Evolutionary conservation across 2,329 filamentous ascomycete species (phyloP), one percentile per base, ranked within the genome.

Genomic region (Aspergillus glaucus): DNA sequence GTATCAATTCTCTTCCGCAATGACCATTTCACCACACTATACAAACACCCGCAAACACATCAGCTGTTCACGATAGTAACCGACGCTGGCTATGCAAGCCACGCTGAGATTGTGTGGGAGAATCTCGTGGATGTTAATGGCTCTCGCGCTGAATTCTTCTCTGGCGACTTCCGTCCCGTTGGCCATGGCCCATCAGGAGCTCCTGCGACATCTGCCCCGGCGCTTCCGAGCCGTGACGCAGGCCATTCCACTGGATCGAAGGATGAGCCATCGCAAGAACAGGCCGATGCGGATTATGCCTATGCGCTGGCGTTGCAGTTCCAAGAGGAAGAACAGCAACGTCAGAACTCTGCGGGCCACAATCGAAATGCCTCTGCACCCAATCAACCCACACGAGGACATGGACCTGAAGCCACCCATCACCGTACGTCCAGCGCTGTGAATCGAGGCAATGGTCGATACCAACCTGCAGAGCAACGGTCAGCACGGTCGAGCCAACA

Each of bases 71-170:
- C 87, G 0, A 74, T 98, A 3, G 90, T 98, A 12, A 97, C 93
- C 0, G 93, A 98, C 64, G 87, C 89, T 22, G 93, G 93, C 1
- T 98, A 95, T 62, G 84, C 86, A 9, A 80, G 78, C 8, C 89
- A 96, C 58, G 86, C 90, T 14, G 92, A 97, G 64, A 84, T 98
- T 10, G 88, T 98, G 0, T 98, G 93, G 93, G 93, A 98, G 69
- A 93, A 86, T 8, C 76, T 98, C 2, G 85, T 87, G 1, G 92
- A 97, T 59, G 85, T 95, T 19, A 93, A 85, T 45, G 93, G 93
- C 6, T 85, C 87, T 60, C 80, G 80, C 12, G 84, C 88, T 2
- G 87, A 91, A 63, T 89, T 94, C 60, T 88, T 89, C 57, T 89
- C 90, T 0, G 93, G 93, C 1, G 91, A 97, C 61, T 97, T 97